These are phyloP conservation scores for Beauveria caledonica DNA, from an alignment of 2,329 filamentous ascomycete species.

Conservation along the genomic window DNA sequence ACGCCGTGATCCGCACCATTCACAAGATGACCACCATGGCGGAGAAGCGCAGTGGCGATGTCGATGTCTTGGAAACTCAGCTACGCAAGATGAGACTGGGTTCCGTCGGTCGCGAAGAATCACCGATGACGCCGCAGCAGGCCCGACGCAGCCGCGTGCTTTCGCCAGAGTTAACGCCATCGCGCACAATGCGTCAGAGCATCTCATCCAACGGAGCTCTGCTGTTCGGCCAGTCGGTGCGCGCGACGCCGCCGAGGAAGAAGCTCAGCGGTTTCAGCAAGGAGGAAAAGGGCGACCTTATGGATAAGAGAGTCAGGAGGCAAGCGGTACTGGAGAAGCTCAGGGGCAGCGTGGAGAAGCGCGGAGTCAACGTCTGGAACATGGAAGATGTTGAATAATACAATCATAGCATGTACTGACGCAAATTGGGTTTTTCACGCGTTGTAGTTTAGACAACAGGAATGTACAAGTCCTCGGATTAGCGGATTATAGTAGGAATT, in stretches of 20 bases:
- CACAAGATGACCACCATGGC: conserved; percentile 87
- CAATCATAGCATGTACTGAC: conserved; percentile 14
- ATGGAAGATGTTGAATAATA: conserved; percentile 40
- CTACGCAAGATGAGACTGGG: conserved; percentile 62
- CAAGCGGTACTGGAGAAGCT: conserved; percentile 46
- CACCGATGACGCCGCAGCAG: conserved; percentile 32
- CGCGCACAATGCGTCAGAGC: conserved; percentile 34
- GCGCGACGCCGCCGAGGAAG: conserved; percentile 44
- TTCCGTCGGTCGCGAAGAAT: conserved; percentile 35
- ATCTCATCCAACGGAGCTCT: conserved; percentile 25
- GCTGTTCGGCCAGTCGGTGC: conserved; percentile 32
- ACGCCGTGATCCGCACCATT: conserved; percentile 87
- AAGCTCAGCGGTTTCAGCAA: conserved; percentile 54
- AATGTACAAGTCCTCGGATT: conserved; percentile 13
- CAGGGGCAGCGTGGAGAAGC: conserved; percentile 38
- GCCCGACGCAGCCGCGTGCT: conserved; percentile 29
- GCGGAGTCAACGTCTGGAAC: conserved; percentile 41
- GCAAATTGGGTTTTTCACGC: conserved; percentile 1
- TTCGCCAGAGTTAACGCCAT: conserved; percentile 36
- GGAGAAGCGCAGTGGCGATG: conserved; percentile 82
- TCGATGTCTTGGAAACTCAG: conserved; percentile 83
- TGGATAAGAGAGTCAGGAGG: conserved; percentile 44
- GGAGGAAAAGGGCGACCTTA: conserved; percentile 49
- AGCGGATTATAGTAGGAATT: neutral
- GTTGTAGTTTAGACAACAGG: conserved; percentile 19